Conservation (phyloP, 495 filamentous ascomycete genomes). For the Thermochaetoides thermophila region DNA sequence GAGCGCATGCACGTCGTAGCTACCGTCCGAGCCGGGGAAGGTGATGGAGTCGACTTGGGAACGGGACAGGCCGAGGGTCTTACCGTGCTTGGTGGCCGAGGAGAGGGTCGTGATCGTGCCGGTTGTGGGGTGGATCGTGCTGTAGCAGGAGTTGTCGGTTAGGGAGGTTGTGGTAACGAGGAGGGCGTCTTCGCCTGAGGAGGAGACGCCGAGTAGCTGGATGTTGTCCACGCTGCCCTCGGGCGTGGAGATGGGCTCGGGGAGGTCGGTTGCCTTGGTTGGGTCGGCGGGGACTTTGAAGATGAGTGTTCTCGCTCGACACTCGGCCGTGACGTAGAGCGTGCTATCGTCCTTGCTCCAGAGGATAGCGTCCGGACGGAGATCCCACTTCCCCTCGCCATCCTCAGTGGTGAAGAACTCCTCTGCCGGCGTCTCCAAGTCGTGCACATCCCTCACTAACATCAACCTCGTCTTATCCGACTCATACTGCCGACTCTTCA, state of each 20-base stretch:
- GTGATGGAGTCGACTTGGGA: conserved; percentile 56
- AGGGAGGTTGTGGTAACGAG: conserved; percentile 52
- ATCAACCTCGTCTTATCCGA: conserved; percentile 73
- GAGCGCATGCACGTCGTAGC: conserved; percentile 57
- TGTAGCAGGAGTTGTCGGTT: conserved; percentile 54
- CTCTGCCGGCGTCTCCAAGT: conserved; percentile 44
- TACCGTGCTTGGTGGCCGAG: conserved; percentile 53
- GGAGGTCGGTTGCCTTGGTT: conserved; percentile 33
- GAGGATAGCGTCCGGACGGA: conserved; percentile 46
- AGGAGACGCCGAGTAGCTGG: conserved; percentile 35
- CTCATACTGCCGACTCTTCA: conserved; percentile 74
- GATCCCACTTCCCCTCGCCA: conserved; percentile 51
- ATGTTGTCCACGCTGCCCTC: conserved; percentile 47
- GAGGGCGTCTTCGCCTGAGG: conserved; percentile 28
- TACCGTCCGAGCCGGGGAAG: conserved; percentile 35
- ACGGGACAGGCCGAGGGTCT: conserved; percentile 49
- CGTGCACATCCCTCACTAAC: conserved; percentile 41
- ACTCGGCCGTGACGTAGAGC: conserved; percentile 52
- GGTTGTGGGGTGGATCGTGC: conserved; percentile 37
- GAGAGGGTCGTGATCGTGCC: conserved; percentile 38
- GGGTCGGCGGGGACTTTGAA: conserved; percentile 47
- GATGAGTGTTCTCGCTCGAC: conserved; percentile 45
- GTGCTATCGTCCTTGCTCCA: conserved; percentile 53
- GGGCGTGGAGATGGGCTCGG: conserved; percentile 38
- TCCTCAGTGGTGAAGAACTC: conserved; percentile 49